Conservation (phyloP, 495 filamentous ascomycete species). For the Xylaria flabelliformis region DNA sequence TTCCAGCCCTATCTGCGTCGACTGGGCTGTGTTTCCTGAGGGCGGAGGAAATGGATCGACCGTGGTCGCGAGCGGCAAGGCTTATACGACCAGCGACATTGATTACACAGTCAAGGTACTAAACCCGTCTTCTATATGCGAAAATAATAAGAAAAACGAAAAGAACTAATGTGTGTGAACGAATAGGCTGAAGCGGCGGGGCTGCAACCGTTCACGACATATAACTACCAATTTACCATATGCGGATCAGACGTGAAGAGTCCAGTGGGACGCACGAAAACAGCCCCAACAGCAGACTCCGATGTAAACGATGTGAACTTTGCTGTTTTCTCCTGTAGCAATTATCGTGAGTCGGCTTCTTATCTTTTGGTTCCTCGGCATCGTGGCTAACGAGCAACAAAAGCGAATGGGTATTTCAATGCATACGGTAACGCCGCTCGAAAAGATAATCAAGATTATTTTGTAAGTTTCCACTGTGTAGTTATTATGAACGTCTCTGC, state of each 20-base stretch:
- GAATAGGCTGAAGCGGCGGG: slow-evolving; percentile 63
- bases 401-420: slow-evolving; percentile 63
- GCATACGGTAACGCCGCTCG: slow-evolving; percentile 69
- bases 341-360: slow-evolving; percentile 53
- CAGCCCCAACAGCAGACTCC: slow-evolving; percentile 51
- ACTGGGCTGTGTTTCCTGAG: slow-evolving; percentile 52
- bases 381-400: slow-evolving; percentile 18
- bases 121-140: neutral
- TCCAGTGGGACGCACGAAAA: slow-evolving; percentile 62
- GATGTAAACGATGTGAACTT: slow-evolving; percentile 52
- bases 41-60: slow-evolving; percentile 41
- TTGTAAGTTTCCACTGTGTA: slow-evolving; percentile 34
- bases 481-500: neutral
- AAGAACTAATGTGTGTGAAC: slow-evolving; percentile 14
- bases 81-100: slow-evolving; percentile 69
- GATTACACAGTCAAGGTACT: slow-evolving; percentile 71
- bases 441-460: slow-evolving; percentile 72
- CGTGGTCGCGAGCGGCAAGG: slow-evolving; percentile 44
- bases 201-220: slow-evolving; percentile 65
- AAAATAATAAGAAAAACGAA: neutral
- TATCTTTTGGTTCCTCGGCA: neutral
- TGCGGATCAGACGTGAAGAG: slow-evolving; percentile 55
- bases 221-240: slow-evolving; percentile 64
- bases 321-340: slow-evolving; percentile 65
- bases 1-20: slow-evolving; percentile 64